phyloP scores from a whole-genome alignment of 2,329 filamentous ascomycete species.

The Pseudopithomyces chartarum region DNA sequence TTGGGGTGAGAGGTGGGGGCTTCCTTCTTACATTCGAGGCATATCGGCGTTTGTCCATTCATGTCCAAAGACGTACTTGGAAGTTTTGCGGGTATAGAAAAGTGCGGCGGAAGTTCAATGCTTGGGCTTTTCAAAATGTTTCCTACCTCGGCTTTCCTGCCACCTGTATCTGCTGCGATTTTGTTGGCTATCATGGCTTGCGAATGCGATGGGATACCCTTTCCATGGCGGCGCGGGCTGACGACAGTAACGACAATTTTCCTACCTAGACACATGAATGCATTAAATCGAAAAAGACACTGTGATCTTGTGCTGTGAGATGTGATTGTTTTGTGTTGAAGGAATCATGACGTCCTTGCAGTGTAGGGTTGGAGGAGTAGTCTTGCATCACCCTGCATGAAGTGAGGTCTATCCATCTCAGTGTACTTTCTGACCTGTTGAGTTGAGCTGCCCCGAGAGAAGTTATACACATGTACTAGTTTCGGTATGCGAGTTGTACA shows the following conservation, averaged over 20 bases:
- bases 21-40: conserved; percentile 42
- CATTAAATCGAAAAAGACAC: conserved; percentile 21
- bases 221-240: conserved; percentile 40
- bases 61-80: conserved; percentile 45
- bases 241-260: conserved; percentile 46
- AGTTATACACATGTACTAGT: too few relatives aligned
- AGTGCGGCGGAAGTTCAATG: conserved; percentile 35
- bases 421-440: too few relatives aligned
- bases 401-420: too few relatives aligned
- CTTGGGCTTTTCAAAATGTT: conserved; percentile 32
- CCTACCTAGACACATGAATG: conserved; percentile 44
- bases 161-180: conserved; percentile 35
- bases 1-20: conserved; percentile 38
- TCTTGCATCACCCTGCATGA: too few relatives aligned
- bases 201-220: conserved; percentile 36
- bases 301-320: background rate
- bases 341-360: too few relatives aligned
- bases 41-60: conserved; percentile 49
- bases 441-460: too few relatives aligned
- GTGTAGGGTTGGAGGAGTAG: too few relatives aligned
- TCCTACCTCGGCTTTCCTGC: conserved; percentile 36
- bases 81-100: conserved; percentile 32
- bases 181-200: conserved; percentile 42
- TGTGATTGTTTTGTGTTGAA: background rate
- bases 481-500: too few relatives aligned